Base-by-base conservation (phyloP, 2,329 filamentous ascomycete species). In the Pseudohalonectria lignicola region DNA sequence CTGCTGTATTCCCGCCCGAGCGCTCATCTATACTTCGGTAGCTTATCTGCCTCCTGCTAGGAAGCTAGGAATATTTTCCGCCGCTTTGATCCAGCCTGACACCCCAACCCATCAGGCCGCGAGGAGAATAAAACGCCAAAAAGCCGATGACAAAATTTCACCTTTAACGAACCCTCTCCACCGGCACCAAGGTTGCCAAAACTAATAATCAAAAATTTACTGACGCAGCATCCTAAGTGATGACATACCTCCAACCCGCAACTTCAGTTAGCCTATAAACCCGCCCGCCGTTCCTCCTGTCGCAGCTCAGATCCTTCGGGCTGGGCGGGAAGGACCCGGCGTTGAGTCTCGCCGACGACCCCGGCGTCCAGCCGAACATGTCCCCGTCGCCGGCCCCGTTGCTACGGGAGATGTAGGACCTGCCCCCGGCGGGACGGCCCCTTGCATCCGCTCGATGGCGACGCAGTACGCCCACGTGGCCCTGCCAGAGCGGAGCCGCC, bases 381-480 rank as follows among this genome's bases (percentile, higher is more conserved):
- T 60, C 56, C 20, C 56, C 55, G 1, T 45, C 42, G 19, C 40
- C 49, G 12, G 37, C 46, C 7, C 49, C 49, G 26, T 57, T 58
- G 41, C 53, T 59, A 8, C 51, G 43, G n/a, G 52, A 53, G 36
- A 60, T 47, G 42, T 53, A 59, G 34, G 57, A 50, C 38, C 51
- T 52, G 12, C 47, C 48, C 11, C 56, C 45, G 5, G 46, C 50
- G 50, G 48, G 20, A 58, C 53, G 20, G 47, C 55, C 15, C 58
- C 57, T 36, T 61, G 58, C 44, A 57, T 50, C 19, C 50, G 47
- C 25, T 49, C 41, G 35, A 60, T 53, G 33, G 49, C 40, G 29
- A 57, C 48, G 41, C 53, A 59, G 41, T 53, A 51, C 0, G 54
- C 56, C 51, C 52, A 59, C 15, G 44, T 48, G 0, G 51, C 54